phyloP scores from a whole-genome alignment of 2,329 filamentous ascomycete species.

The Bipolaris gigantea region DNA sequence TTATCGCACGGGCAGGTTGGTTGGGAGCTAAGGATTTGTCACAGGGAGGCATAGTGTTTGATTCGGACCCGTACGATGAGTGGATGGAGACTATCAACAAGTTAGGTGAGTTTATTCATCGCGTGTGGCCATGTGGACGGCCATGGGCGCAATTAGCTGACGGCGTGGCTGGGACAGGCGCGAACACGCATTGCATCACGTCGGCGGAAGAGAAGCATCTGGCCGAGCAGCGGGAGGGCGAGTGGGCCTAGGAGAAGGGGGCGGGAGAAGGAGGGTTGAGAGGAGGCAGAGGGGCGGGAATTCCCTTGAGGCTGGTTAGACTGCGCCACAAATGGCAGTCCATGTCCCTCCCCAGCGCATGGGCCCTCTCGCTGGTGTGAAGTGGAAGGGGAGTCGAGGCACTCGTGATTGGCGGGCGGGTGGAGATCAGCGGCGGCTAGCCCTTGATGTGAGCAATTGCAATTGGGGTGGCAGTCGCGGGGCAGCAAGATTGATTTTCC shows the following conservation, averaged over 20 bases:
- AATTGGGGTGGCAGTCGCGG: conserved; percentile 7
- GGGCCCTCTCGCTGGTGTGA: too few species aligned
- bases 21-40: conserved; percentile 25
- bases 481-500: conserved; percentile 10
- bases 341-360: not conserved
- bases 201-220: conserved; percentile 74
- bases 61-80: conserved; percentile 87
- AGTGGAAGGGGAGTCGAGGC: not conserved
- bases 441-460: conserved; percentile 4
- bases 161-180: conserved; percentile 43
- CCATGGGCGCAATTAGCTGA: conserved; percentile 21
- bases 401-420: conserved; percentile 4
- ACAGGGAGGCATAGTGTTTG: conserved; percentile 50
- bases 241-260: conserved; percentile 13
- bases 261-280: conserved; percentile 1
- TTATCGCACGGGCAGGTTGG: conserved; percentile 17
- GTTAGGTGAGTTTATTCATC: conserved; percentile 56
- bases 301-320: conserved; percentile 34
- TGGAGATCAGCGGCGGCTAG: conserved; percentile 1
- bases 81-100: conserved; percentile 98
- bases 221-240: conserved; percentile 47
- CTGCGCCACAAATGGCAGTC: conserved; percentile 24
- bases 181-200: conserved; percentile 86
- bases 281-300: conserved; percentile 27
- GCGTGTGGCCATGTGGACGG: not conserved